A percentile compares a stretch with the other conserved stretches of the same genome.
These are phyloP conservation scores for Gaertneriomyces sp. DNA, from an alignment of 192 early-diverging fungal genomes.

Conservation along the genomic window DNA sequence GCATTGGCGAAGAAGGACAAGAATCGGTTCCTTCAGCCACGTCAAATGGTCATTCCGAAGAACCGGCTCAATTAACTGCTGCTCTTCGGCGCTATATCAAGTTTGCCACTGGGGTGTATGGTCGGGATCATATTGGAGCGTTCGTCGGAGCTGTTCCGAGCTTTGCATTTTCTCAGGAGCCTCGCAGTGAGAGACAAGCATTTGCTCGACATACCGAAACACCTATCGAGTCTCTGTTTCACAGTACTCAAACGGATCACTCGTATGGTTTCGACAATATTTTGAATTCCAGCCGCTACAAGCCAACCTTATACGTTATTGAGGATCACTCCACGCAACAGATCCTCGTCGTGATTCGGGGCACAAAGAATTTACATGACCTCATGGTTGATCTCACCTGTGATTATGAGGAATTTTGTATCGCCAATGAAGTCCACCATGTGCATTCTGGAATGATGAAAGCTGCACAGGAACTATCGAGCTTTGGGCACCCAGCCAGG, in stretches of 20 bases:
- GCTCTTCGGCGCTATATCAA: conserved; percentile 39
- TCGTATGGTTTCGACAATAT: conserved; percentile 1
- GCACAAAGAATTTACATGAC: conserved; percentile 82
- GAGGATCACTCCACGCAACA: conserved; percentile 74
- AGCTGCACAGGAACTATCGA: conserved; percentile 56
- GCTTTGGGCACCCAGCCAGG: conserved; percentile 50
- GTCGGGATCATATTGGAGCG: conserved; percentile 30
- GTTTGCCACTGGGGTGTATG: conserved; percentile 43
- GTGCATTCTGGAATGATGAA: conserved; percentile 85
- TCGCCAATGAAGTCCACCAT: conserved; percentile 10
- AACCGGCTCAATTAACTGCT: conserved; percentile 10
- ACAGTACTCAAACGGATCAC: conserved; percentile 51
- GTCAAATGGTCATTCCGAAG: background rate
- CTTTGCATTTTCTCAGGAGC: conserved; percentile 10
- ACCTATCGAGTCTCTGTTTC: conserved; percentile 68
- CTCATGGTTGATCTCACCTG: conserved; percentile 84
- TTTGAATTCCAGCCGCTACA: conserved; percentile 34
- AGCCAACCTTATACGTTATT: conserved; percentile 65
- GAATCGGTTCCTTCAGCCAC: background rate
- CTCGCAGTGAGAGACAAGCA: conserved; percentile 54
- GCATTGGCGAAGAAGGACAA: conserved; percentile 10
- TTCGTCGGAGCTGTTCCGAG: conserved; percentile 29
- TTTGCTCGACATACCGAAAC: conserved; percentile 78
- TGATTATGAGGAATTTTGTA: conserved; percentile 57
- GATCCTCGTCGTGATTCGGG: conserved; percentile 80